Evolutionary conservation across 169 alveolate genomes (phyloP), one percentile per base, ranked within the genome.

Genomic region (Plasmodium vinckei): DNA sequence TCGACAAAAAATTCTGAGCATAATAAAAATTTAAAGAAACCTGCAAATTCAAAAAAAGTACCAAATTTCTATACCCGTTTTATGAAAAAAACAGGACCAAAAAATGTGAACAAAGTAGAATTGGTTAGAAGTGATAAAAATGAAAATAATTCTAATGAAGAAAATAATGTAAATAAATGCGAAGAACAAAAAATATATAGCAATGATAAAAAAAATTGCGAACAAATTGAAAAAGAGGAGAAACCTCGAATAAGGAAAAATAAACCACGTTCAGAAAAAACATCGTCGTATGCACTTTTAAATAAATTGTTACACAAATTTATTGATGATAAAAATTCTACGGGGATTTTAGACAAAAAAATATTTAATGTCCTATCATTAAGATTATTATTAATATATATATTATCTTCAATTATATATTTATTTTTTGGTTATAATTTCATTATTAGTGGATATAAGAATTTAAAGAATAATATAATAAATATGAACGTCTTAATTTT

Each of bases 401-500:
- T 79, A 39, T 69, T 79, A 67, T 65, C 82, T 10, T 79, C 89
- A 10, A 33, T 79, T 79, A 70, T 79, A 33, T 79, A 79, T 57
- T 9, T 79, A 1, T 79, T 65, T 79, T 79, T 60, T 69, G 89
- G 89, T 13, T 79, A 65, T 53, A 47, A 56, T 60, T 79, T 79
- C 67, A 60, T 79, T 17, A 9, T 79, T 19, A 79, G 47, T 60
- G 89, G 89, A 51, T 79, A 79, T 51, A 79, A 65, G 19, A 79
- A 65, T 79, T 79, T 79, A 64, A 79, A 79, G 72, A 79, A 79
- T 60, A 61, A 61, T 23, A 79, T 79, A 54, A 79, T 79, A 19
- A 79, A 65, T 57, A 79, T 79, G 89, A 79, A 79, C 51, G 89
- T 64, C 54, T 79, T 79, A 65, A 67, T 79, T 19, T 47, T 79